Evolutionary conservation across 108 stramenopile species (phyloP).

Genomic region (Aurantiochytrium sp.): DNA sequence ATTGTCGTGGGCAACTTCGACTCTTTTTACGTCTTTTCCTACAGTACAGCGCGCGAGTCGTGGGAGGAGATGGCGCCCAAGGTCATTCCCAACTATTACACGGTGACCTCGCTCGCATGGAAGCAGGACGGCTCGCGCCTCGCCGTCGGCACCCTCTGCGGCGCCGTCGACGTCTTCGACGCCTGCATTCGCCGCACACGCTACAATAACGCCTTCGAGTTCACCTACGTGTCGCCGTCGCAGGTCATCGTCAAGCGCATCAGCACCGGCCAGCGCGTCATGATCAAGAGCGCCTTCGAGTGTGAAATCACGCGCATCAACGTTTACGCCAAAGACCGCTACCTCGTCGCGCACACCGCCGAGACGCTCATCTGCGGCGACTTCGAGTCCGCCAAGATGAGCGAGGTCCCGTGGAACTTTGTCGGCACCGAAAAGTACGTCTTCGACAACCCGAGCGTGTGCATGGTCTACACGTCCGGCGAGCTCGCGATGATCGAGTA

Average conservation of each 20-base stretch:
- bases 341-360: constrained; percentile 57
- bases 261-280: constrained; percentile 43
- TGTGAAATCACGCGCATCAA: constrained; percentile 59
- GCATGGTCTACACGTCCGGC: constrained; percentile 50
- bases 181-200: constrained; percentile 42
- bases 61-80: constrained; percentile 46
- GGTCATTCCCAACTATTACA: constrained; percentile 60
- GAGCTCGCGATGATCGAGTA: constrained; percentile 62
- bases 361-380: constrained; percentile 60
- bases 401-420: constrained; percentile 54
- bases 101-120: constrained; percentile 61
- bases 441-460: constrained; percentile 55
- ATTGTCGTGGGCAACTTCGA: constrained; percentile 64
- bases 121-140: constrained; percentile 56
- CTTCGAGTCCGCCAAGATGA: constrained; percentile 54
- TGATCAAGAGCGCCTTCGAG: constrained; percentile 48
- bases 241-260: constrained; percentile 60
- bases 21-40: constrained; percentile 45
- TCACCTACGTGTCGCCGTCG: constrained; percentile 57
- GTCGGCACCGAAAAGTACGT: constrained; percentile 52
- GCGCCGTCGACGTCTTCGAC: constrained; percentile 59
- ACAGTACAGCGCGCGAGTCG: constrained; percentile 7
- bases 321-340: constrained; percentile 51
- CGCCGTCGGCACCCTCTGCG: constrained; percentile 61
- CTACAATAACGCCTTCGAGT: constrained; percentile 61